Percentiles rank a stretch among this genome's conserved stretches.
These are phyloP conservation scores for Seiridium cupressi DNA, from an alignment of 2,329 filamentous ascomycete genomes.

Conservation along the genomic window DNA sequence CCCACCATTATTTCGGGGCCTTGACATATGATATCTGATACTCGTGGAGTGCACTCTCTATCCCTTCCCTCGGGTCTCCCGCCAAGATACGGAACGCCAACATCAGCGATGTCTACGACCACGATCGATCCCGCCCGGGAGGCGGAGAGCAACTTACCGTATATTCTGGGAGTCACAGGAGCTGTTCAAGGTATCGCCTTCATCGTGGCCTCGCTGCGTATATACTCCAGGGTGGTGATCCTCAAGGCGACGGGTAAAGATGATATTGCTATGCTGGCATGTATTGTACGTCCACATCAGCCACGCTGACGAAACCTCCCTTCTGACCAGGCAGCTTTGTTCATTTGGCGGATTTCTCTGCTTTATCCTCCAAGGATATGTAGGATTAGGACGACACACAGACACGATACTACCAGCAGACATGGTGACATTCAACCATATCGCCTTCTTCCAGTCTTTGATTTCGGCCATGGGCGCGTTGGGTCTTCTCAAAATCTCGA, in stretches of 20 bases:
- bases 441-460: constrained; percentile 44
- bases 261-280: constrained; percentile 2
- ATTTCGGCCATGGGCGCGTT: constrained; percentile 39
- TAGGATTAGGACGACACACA: constrained; percentile 33
- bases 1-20: no score
- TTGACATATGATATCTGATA: neutral
- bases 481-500: constrained; percentile 26
- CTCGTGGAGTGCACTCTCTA: neutral
- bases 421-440: constrained; percentile 33
- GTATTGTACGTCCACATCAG: neutral
- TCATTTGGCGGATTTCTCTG: constrained; percentile 25
- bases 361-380: constrained; percentile 42
- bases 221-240: neutral
- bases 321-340: constrained; percentile 20
- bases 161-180: neutral
- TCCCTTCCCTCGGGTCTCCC: neutral
- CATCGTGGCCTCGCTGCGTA: neutral
- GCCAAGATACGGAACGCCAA: neutral
- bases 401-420: constrained; percentile 31
- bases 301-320: no score
- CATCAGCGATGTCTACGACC: neutral
- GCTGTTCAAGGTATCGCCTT: constrained; percentile 2
- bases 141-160: constrained; percentile 2
- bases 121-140: neutral
- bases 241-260: constrained; percentile 1